phyloP scores from a whole-genome alignment of 306 rosid genomes.

The Malus fusca region DNA sequence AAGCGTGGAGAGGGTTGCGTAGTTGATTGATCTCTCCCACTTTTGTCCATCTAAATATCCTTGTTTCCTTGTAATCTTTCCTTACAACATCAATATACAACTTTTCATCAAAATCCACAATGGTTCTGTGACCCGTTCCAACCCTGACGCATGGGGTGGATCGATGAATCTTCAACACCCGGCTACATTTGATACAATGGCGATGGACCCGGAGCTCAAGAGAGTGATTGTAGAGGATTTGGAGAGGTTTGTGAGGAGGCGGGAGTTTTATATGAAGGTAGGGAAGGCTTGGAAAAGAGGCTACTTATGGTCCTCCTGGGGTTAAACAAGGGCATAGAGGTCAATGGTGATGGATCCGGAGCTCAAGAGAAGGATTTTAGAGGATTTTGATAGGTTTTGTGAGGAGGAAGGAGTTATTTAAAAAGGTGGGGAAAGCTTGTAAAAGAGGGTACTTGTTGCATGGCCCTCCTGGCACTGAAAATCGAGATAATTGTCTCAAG shows the following conservation, averaged over 20 bases:
- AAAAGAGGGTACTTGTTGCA: slow-evolving; percentile 2
- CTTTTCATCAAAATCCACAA: no score
- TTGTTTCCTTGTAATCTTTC: no score
- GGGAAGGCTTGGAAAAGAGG: slow-evolving; percentile 49
- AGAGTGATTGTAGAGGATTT: slow-evolving; percentile 13
- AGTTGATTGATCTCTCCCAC: no score
- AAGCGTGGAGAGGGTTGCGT: no score
- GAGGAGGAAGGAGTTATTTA: neutral
- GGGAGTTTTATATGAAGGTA: slow-evolving; percentile 28
- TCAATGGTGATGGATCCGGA: neutral
- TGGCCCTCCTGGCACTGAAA: slow-evolving; percentile 1
- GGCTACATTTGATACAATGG: slow-evolving; percentile 29
- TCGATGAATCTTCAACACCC: slow-evolving; percentile 31
- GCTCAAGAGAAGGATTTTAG: neutral
- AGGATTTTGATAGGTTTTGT: neutral
- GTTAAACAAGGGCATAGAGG: no score
- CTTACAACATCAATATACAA: no score
- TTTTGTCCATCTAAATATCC: no score
- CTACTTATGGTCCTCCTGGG: neutral
- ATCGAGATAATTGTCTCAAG: slow-evolving; percentile 3
- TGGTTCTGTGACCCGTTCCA: no score
- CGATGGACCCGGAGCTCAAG: slow-evolving; percentile 27
- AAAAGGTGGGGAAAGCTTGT: slow-evolving; percentile 1
- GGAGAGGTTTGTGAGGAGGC: slow-evolving; percentile 29
- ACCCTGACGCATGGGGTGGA: neutral